These are phyloP conservation scores for Phytophthora constricta DNA, from an alignment of 352 stramenopile species.

Conservation along the genomic window DNA sequence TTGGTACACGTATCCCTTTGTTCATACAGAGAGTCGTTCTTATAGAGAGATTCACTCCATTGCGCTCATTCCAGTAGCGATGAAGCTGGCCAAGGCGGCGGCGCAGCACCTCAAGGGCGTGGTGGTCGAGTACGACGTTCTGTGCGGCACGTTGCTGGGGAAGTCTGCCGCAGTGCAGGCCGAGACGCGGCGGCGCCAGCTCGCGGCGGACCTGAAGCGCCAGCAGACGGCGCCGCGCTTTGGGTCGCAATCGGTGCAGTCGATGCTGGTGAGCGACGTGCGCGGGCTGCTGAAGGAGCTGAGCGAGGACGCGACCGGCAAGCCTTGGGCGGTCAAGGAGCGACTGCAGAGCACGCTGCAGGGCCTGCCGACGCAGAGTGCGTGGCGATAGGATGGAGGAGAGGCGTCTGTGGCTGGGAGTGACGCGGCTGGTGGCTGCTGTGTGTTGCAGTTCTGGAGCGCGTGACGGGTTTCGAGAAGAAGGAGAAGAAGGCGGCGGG, in stretches of 20 bases:
- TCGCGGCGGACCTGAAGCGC: slow-evolving; percentile 18
- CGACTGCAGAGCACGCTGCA: slow-evolving; percentile 68
- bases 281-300: slow-evolving; percentile 67
- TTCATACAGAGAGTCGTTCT: too few species aligned
- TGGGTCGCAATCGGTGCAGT: slow-evolving; percentile 38
- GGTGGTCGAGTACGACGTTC: slow-evolving; percentile 79
- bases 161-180: slow-evolving; percentile 44
- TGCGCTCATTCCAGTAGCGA: too few species aligned
- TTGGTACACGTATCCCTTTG: too few species aligned
- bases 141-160: slow-evolving; percentile 74
- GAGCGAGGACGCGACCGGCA: slow-evolving; percentile 65
- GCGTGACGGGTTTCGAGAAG: slow-evolving; percentile 47
- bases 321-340: slow-evolving; percentile 69
- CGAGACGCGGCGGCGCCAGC: slow-evolving; percentile 34
- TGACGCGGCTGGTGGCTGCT: slow-evolving; percentile 1
- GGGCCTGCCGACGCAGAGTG: slow-evolving; percentile 64
- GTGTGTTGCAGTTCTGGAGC: slow-evolving; percentile 52
- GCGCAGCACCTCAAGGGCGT: slow-evolving; percentile 78
- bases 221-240: slow-evolving; percentile 32
- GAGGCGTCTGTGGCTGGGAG: neutral
- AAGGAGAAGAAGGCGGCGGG: slow-evolving; percentile 21
- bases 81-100: slow-evolving; percentile 76
- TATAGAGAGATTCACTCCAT: too few species aligned
- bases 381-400: slow-evolving; percentile 11
- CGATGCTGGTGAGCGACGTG: slow-evolving; percentile 72